These are phyloP conservation scores for Nemania diffusa DNA, from an alignment of 2,329 filamentous ascomycete species.

Conservation along the genomic window DNA sequence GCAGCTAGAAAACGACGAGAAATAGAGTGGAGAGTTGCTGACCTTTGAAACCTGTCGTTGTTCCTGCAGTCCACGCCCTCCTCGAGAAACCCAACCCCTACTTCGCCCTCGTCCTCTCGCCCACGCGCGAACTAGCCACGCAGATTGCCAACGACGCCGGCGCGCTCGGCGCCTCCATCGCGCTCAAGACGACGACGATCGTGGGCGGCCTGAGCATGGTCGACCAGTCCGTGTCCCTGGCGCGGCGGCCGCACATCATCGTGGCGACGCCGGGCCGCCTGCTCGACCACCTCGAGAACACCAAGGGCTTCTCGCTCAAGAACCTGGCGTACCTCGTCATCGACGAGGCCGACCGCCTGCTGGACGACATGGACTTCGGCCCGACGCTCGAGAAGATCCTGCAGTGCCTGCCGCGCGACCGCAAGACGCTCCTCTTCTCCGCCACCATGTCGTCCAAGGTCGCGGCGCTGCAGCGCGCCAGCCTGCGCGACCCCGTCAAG, in stretches of 20 bases:
- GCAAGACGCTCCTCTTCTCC: slow-evolving; percentile 1
- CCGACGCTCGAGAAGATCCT: slow-evolving; percentile 93
- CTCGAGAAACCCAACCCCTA: slow-evolving; percentile 87
- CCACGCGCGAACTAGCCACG: slow-evolving; percentile 90
- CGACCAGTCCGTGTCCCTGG: slow-evolving; percentile 86
- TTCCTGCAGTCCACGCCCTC: slow-evolving; percentile 2
- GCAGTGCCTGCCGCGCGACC: slow-evolving; percentile 57
- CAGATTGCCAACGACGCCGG: slow-evolving; percentile 92
- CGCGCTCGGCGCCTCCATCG: slow-evolving; percentile 85
- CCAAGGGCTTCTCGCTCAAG: slow-evolving; percentile 90
- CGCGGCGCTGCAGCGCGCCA: slow-evolving; percentile 8
- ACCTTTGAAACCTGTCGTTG: background rate
- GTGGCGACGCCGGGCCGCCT: slow-evolving; percentile 92
- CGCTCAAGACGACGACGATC: slow-evolving; percentile 85
- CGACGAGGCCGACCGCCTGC: slow-evolving; percentile 91
- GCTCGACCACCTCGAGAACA: slow-evolving; percentile 94
- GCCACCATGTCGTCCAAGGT: slow-evolving; percentile 15
- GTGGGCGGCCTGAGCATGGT: slow-evolving; percentile 80
- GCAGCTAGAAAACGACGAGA: no score
- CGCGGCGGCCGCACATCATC: slow-evolving; percentile 91
- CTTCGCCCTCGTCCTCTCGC: slow-evolving; percentile 90
- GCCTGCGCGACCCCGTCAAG: slow-evolving; percentile 7
- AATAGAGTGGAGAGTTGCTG: background rate
- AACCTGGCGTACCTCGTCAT: slow-evolving; percentile 89
- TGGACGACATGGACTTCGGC: slow-evolving; percentile 96